Conservation (phyloP, 345 rosid genomes). For the Durio zibethinus region DNA sequence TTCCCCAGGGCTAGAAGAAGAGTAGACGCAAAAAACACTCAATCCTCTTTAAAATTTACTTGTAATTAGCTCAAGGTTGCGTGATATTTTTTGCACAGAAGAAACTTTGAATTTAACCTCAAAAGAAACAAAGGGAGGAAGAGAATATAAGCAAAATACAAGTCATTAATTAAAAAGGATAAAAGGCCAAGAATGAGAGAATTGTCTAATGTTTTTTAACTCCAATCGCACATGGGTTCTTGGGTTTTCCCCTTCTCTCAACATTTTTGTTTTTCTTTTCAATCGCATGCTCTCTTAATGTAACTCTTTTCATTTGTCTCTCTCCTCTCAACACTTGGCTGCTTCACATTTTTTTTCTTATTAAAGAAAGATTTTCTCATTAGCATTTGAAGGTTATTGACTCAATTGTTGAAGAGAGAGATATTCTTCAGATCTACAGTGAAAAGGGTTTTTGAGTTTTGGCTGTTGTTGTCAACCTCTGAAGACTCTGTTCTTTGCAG, state of each 20-base stretch:
- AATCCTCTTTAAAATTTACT: neutral
- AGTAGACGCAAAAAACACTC: neutral
- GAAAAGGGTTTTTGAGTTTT: conserved; percentile 10
- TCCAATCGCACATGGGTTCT: conserved; percentile 64
- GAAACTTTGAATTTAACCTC: conserved; percentile 26
- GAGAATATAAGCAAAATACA: too few relatives aligned
- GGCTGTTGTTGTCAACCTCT: neutral
- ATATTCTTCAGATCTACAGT: conserved; percentile 53
- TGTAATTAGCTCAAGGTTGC: neutral
- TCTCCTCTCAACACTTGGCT: neutral
- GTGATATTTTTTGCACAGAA: conserved; percentile 3
- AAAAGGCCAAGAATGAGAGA: conserved; percentile 19
- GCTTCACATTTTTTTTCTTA: conserved; percentile 7
- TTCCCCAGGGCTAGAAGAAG: conserved; percentile 1
- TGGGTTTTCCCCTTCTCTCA: conserved; percentile 29
- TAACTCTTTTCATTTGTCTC: neutral
- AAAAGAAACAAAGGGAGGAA: conserved; percentile 3
- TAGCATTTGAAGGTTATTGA: conserved; percentile 40
- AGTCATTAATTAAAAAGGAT: neutral
- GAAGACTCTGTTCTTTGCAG: neutral
- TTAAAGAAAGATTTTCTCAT: conserved; percentile 13
- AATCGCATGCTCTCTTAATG: conserved; percentile 47
- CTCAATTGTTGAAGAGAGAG: conserved; percentile 28
- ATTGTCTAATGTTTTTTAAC: conserved; percentile 57
- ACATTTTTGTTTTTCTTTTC: conserved; percentile 27